Percentiles rank a stretch among this genome's conserved stretches.
These are phyloP conservation scores for Hypericum perforatum DNA, from an alignment of 345 rosid species.

Conservation along the genomic window DNA sequence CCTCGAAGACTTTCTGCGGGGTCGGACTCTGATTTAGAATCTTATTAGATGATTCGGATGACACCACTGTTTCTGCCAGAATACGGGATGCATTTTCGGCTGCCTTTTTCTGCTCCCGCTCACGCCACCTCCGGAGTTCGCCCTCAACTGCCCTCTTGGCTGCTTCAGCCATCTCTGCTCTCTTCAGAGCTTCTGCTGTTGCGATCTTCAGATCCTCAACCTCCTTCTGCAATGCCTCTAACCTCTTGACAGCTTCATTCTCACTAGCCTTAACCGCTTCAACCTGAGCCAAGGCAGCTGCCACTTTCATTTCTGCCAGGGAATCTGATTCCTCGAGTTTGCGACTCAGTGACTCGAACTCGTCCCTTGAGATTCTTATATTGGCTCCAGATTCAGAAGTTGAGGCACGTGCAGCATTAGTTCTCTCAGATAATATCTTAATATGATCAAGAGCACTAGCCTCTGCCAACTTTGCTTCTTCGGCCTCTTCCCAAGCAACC, in stretches of 20 bases:
- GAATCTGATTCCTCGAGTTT: constrained; percentile 67
- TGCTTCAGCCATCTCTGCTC: constrained; percentile 92
- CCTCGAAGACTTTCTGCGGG: constrained; percentile 23
- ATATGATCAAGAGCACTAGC: constrained; percentile 57
- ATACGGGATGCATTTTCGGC: constrained; percentile 69
- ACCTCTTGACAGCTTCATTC: constrained; percentile 67
- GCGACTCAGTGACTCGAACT: constrained; percentile 58
- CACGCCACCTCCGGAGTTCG: constrained; percentile 84
- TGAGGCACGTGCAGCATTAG: constrained; percentile 66
- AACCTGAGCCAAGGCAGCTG: constrained; percentile 90
- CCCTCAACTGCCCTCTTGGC: constrained; percentile 92
- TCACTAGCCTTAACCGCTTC: constrained; percentile 95
- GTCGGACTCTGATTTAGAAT: constrained; percentile 40
- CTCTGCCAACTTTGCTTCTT: constrained; percentile 78
- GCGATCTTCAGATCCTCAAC: constrained; percentile 64
- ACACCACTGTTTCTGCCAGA: constrained; percentile 55
- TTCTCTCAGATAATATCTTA: constrained; percentile 57
- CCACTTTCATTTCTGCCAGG: constrained; percentile 86
- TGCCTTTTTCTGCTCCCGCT: constrained; percentile 82
- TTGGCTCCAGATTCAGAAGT: constrained; percentile 70
- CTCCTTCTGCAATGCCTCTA: constrained; percentile 61
- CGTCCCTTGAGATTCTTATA: constrained; percentile 73
- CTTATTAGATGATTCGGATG: constrained; percentile 45
- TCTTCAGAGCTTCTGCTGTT: constrained; percentile 60
- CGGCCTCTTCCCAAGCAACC: constrained; percentile 73